Conservation (phyloP, 73 alveolate genomes). For the Symbiodinium natans region DNA sequence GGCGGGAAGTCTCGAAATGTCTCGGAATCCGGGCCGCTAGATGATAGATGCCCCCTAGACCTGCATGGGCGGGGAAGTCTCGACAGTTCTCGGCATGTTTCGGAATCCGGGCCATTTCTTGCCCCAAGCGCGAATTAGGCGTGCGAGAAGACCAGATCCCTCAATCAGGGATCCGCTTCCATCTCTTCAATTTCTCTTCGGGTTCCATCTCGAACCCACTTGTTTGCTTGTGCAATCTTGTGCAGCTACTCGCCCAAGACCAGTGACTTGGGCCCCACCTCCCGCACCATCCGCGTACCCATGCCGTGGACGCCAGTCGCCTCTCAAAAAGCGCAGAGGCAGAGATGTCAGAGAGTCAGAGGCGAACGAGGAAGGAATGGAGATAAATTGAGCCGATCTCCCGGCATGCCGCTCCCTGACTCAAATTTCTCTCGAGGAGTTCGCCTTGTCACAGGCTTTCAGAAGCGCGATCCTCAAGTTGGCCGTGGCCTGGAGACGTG, state of each 20-base stretch:
- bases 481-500: conserved; percentile 48
- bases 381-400: too few relatives aligned
- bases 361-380: too few relatives aligned
- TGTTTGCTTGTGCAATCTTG: too few relatives aligned
- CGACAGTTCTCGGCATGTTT: not conserved
- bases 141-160: too few relatives aligned
- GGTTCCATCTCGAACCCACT: too few relatives aligned
- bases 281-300: not conserved
- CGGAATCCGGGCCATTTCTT: too few relatives aligned
- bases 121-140: not conserved
- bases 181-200: too few relatives aligned
- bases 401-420: too few relatives aligned
- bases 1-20: not conserved
- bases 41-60: not conserved
- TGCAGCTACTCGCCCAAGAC: not conserved
- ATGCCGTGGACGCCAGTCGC: not conserved
- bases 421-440: too few relatives aligned
- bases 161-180: too few relatives aligned
- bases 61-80: not conserved
- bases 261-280: not conserved
- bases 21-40: not conserved
- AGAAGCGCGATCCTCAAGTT: conserved; percentile 63
- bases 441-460: conserved; percentile 80
- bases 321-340: too few relatives aligned
- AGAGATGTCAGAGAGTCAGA: too few relatives aligned